Conservation (phyloP, 2,329 filamentous ascomycete genomes). For the Colletotrichum sidae region DNA sequence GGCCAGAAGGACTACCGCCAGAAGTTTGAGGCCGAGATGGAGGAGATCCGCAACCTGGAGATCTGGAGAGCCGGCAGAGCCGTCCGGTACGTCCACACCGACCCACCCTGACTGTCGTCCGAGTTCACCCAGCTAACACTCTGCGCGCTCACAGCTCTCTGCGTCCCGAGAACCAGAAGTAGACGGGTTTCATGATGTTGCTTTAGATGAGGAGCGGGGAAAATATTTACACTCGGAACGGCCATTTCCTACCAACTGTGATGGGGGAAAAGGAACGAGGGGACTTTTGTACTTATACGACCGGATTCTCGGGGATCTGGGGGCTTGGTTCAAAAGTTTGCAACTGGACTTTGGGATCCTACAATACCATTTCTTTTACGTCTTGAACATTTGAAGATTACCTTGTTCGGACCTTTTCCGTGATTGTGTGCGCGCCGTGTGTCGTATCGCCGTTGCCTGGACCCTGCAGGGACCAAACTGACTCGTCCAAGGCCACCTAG, state of each 20-base stretch:
- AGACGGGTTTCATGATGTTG: constrained; percentile 47
- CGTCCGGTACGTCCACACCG: constrained; percentile 73
- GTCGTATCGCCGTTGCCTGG: neutral
- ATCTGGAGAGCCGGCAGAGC: constrained; percentile 99
- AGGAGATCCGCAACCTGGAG: constrained; percentile 97
- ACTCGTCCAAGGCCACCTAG: constrained; percentile 10
- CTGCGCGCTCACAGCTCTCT: constrained; percentile 66
- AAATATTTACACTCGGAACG: constrained; percentile 25
- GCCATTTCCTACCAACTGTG: constrained; percentile 35
- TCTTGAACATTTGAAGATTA: constrained; percentile 9
- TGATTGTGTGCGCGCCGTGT: constrained; percentile 6
- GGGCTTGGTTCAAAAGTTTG: constrained; percentile 40
- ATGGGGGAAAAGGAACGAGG: constrained; percentile 23
- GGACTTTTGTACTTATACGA: constrained; percentile 50
- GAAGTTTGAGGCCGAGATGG: constrained; percentile 97
- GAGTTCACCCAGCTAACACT: constrained; percentile 38
- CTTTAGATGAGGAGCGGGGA: constrained; percentile 28
- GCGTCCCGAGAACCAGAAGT: constrained; percentile 89
- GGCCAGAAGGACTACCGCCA: constrained; percentile 94
- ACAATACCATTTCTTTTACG: constrained; percentile 36
- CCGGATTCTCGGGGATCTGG: constrained; percentile 44
- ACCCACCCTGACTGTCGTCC: constrained; percentile 2
- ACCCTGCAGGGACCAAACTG: constrained; percentile 13
- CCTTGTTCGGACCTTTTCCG: neutral
- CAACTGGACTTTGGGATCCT: constrained; percentile 37